Evolutionary conservation across 1,139 yeast genomes (phyloP).

Genomic region (Hansenula lynferdii): DNA sequence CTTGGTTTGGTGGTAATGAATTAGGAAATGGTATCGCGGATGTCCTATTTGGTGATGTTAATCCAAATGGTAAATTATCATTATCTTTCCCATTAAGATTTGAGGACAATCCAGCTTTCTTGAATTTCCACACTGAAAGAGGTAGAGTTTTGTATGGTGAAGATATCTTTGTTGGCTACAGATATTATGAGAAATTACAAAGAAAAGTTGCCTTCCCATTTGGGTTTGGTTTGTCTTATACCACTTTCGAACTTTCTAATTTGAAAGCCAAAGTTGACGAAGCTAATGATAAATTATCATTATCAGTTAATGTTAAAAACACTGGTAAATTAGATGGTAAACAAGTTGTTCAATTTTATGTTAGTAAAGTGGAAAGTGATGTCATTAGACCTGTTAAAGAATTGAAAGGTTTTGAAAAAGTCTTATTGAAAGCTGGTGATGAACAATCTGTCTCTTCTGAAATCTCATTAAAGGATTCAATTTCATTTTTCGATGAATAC

Average conservation of each 20-base stretch:
- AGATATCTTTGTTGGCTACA: conserved; percentile 54
- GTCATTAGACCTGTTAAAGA: conserved; percentile 52
- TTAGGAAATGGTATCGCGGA: conserved; percentile 52
- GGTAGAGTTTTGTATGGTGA: conserved; percentile 50
- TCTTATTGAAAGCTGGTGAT: conserved; percentile 38
- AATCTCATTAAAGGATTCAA: conserved; percentile 42
- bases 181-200: conserved; percentile 48
- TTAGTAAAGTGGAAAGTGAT: conserved; percentile 34
- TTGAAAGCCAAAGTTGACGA: conserved; percentile 22
- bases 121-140: conserved; percentile 38
- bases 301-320: conserved; percentile 37
- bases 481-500: conserved; percentile 50
- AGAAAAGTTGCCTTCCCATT: conserved; percentile 49
- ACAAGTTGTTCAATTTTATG: conserved; percentile 42
- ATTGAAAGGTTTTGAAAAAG: conserved; percentile 50
- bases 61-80: conserved; percentile 62
- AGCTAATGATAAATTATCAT: conserved; percentile 28
- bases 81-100: conserved; percentile 48
- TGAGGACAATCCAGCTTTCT: conserved; percentile 47
- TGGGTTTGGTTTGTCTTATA: conserved; percentile 58
- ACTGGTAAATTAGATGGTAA: conserved; percentile 37
- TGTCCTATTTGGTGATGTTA: conserved; percentile 55
- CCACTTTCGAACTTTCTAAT: conserved; percentile 35
- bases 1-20: conserved; percentile 45
- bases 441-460: conserved; percentile 31